Conservation (phyloP, 2,329 filamentous ascomycete genomes). For the Fusarium torreyae region DNA sequence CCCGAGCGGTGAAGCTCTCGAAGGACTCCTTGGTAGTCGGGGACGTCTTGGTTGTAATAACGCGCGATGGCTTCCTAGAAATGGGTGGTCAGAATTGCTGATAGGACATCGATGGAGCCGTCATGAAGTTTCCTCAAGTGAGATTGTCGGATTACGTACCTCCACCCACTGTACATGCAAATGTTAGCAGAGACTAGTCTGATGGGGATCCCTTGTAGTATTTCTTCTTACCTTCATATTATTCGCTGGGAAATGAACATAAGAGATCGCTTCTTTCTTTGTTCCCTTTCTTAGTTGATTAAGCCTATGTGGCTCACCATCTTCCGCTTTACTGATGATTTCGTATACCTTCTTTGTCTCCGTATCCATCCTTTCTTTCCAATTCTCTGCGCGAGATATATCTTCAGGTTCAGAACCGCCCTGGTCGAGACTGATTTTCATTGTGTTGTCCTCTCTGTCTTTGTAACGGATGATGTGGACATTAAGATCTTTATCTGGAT, state of each 20-base stretch:
- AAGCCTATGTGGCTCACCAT: not conserved
- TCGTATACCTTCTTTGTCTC: not conserved
- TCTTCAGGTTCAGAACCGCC: not conserved
- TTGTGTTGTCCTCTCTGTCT: not conserved
- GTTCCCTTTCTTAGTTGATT: too few relatives aligned
- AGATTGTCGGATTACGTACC: too few relatives aligned
- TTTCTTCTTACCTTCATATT: not conserved
- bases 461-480: constrained; percentile 1
- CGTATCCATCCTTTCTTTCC: not conserved
- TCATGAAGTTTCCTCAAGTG: too few relatives aligned
- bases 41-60: not conserved
- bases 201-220: too few relatives aligned
- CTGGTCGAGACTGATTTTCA: not conserved
- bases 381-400: not conserved
- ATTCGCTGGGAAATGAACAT: not conserved
- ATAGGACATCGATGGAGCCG: too few relatives aligned
- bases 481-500: not conserved
- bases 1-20: not conserved
- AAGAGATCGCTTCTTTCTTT: not conserved
- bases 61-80: not conserved
- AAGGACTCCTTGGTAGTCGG: not conserved
- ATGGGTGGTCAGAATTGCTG: not conserved
- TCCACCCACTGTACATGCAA: too few relatives aligned
- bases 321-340: not conserved
- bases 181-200: too few relatives aligned